Percentiles rank a stretch among this genome's conserved stretches.
Evolutionary conservation across 2,329 filamentous ascomycete species (phyloP).

Genomic region (Davidsoniella neocaledoniae): DNA sequence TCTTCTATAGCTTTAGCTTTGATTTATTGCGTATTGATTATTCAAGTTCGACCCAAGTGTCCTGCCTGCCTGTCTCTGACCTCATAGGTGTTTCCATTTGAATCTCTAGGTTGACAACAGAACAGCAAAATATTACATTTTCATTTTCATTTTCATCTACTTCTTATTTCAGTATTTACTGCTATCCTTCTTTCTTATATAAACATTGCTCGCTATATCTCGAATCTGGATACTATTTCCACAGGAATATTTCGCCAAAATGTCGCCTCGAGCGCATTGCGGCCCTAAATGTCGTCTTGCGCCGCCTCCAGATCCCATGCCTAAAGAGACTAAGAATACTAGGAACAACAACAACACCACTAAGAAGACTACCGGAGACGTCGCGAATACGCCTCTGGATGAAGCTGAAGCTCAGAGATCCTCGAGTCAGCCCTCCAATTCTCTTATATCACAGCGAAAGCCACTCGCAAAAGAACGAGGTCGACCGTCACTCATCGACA

Average conservation of each 20-base stretch:
- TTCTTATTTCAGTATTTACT: not conserved
- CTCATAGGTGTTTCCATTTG: too few species aligned
- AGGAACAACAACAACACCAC: not conserved
- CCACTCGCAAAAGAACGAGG: too few species aligned
- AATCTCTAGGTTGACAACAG: too few species aligned
- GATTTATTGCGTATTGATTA: too few species aligned
- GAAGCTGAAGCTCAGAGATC: too few species aligned
- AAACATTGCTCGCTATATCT: not conserved
- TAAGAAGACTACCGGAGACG: not conserved
- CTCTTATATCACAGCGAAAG: too few species aligned
- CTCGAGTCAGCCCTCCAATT: too few species aligned
- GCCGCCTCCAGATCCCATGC: conserved; percentile 16
- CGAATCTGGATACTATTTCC: not conserved
- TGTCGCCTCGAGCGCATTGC: conserved; percentile 1
- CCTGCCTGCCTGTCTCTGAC: too few species aligned
- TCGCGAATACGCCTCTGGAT: not conserved
- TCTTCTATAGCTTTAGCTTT: too few species aligned
- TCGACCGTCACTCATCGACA: not conserved
- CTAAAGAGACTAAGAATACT: not conserved
- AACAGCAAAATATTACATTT: not conserved
- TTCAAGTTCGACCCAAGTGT: too few species aligned
- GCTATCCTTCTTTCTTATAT: not conserved
- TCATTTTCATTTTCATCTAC: not conserved
- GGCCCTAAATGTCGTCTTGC: conserved; percentile 41
- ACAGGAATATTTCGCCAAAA: not conserved